These are phyloP conservation scores for Debaryomycetaceae sp. DNA, from an alignment of 1,139 yeast species.

Conservation along the genomic window DNA sequence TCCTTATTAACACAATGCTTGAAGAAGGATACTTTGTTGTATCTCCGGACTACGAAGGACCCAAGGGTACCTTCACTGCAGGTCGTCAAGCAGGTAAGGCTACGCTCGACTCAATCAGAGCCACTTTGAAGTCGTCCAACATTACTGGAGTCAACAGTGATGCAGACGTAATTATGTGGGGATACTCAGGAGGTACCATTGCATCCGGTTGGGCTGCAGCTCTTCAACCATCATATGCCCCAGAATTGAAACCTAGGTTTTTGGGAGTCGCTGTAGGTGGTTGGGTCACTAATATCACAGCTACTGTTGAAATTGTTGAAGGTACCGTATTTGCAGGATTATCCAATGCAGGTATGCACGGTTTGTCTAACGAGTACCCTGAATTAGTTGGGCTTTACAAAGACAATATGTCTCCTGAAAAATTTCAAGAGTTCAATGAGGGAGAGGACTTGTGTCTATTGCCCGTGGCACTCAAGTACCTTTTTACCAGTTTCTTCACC, in stretches of 20 bases:
- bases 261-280: constrained; percentile 34
- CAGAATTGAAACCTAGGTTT: constrained; percentile 20
- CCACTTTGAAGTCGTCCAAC: constrained; percentile 19
- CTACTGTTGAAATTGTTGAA: constrained; percentile 17
- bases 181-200: constrained; percentile 41
- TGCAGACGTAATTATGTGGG: constrained; percentile 32
- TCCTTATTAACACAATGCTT: constrained; percentile 21
- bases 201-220: constrained; percentile 38
- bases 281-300: constrained; percentile 21
- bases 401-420: constrained; percentile 6
- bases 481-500: constrained; percentile 1
- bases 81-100: constrained; percentile 31
- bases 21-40: constrained; percentile 32
- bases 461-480: not conserved
- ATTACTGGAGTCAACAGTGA: constrained; percentile 24
- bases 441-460: constrained; percentile 2
- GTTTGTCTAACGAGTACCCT: constrained; percentile 27
- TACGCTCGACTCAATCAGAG: constrained; percentile 29
- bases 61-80: constrained; percentile 25
- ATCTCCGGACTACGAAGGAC: constrained; percentile 34
- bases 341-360: constrained; percentile 21
- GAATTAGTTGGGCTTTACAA: constrained; percentile 8
- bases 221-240: constrained; percentile 30
- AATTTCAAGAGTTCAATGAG: not conserved
- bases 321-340: constrained; percentile 26